These are phyloP conservation scores for Hordeum pubiflorum DNA, from an alignment of 202 grass and related monocot genomes.

Conservation along the genomic window DNA sequence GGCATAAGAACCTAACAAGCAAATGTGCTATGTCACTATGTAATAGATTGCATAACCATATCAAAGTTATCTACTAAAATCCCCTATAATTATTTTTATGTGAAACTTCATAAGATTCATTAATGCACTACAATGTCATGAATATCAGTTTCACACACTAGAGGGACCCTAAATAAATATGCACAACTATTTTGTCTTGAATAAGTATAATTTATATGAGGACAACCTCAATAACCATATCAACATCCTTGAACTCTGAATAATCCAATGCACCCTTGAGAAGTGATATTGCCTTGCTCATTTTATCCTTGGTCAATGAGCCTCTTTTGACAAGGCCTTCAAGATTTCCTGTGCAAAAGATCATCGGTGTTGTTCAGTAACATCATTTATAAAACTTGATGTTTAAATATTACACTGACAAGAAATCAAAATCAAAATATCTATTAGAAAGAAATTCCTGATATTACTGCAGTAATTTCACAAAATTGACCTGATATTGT, in stretches of 20 bases:
- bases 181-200: not conserved
- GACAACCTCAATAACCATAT: constrained; percentile 97
- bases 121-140: not conserved
- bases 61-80: not conserved
- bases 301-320: constrained; percentile 77
- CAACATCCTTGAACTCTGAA: constrained; percentile 82
- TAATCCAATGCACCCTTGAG: constrained; percentile 84
- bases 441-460: not conserved
- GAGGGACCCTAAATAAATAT: not conserved
- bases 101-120: not conserved
- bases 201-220: not conserved
- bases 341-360: constrained; percentile 60
- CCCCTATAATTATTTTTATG: not conserved
- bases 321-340: constrained; percentile 93
- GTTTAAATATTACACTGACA: not conserved
- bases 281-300: constrained; percentile 75
- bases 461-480: constrained; percentile 16
- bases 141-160: not conserved
- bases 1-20: constrained; percentile 15
- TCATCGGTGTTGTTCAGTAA: not conserved
- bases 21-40: not conserved
- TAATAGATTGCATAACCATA: not conserved
- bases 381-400: not conserved
- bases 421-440: not conserved
- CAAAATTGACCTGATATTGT: constrained; percentile 70